Base-by-base conservation (phyloP, 495 filamentous ascomycete species). In the Penicillium steckii region DNA sequence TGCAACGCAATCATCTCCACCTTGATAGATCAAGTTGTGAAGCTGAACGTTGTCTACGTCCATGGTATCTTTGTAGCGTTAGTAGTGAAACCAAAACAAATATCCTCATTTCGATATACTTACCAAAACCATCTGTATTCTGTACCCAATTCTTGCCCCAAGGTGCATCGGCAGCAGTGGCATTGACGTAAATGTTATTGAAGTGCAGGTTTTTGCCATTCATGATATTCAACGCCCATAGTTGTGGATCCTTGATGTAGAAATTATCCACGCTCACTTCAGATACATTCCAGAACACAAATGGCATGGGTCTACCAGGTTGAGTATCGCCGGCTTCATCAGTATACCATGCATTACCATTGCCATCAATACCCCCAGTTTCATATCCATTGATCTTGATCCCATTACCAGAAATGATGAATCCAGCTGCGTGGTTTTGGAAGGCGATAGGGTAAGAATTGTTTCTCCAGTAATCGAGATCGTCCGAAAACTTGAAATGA, bases 211-310 rank as follows among this genome's bases (percentile, higher is more conserved):
- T 67, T 3, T 74, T 81, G 3, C 77, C 78, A 48, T 82, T 84
- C 79, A 84, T 81, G 50, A 84, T 80, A 57, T 82, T 82, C 38
- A 81, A 52, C 24, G 62, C 59, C 80, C 79, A 82, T 7, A 84
- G 64, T 24, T 65, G 78, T n/a, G 79, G 76, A 30, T 84, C 64
- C 48, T 73, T 75, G 61, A 82, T 63, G 26, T 66, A 73, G 61
- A 84, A 82, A 47, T 80, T 76, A 19, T 72, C 66, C 15, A 83
- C 79, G 15, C 64, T 64, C 19, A 82, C 79, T 46, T 80, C 67
- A 24, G 73, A 76, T 3, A 80, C 75, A 57, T 83, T 84, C 80
- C 80, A 84, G 43, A 79, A 78, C 0, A 84, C 81, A 46, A 84
- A 82, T 1, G 81, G 79, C 79, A 84, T 84, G 1, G 79, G 80